Evolutionary conservation across 2,329 filamentous ascomycete genomes (phyloP).

Genomic region (Fusarium sp.): DNA sequence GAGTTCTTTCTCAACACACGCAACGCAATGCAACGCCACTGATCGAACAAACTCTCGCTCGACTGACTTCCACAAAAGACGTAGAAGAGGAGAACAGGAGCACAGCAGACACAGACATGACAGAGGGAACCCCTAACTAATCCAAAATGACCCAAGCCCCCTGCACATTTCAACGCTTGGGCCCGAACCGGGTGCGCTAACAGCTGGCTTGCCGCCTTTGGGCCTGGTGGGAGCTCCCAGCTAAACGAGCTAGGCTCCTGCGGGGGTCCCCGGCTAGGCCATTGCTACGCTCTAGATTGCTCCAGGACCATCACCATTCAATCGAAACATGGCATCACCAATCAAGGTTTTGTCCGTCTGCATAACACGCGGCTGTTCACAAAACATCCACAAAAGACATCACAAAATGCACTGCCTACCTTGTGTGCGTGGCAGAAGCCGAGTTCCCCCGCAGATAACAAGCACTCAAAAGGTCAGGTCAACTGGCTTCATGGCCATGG

Average conservation of each 20-base stretch:
- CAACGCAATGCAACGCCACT: not conserved
- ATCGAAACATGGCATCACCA: constrained; percentile 6
- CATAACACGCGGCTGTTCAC: not conserved
- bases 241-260: constrained; percentile 1
- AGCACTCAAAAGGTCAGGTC: not conserved
- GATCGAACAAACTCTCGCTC: not conserved
- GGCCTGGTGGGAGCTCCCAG: constrained; percentile 32
- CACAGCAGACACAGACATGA: constrained; percentile 3
- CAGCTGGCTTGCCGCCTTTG: constrained; percentile 34
- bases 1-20: not conserved
- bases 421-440: not conserved
- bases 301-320: constrained; percentile 24
- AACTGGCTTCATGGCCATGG: not conserved
- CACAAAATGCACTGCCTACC: not conserved
- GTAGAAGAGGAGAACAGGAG: constrained; percentile 12
- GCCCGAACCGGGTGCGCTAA: constrained; percentile 41
- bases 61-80: not conserved
- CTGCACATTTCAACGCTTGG: constrained; percentile 35
- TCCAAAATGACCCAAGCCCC: constrained; percentile 14
- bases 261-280: constrained; percentile 19
- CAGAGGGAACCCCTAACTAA: constrained; percentile 23
- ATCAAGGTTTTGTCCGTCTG: constrained; percentile 6
- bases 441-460: not conserved
- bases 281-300: constrained; percentile 31
- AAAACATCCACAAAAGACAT: not conserved